Conservation (phyloP, 2,329 filamentous ascomycete species). For the Graphiopsis chlorocephala region DNA sequence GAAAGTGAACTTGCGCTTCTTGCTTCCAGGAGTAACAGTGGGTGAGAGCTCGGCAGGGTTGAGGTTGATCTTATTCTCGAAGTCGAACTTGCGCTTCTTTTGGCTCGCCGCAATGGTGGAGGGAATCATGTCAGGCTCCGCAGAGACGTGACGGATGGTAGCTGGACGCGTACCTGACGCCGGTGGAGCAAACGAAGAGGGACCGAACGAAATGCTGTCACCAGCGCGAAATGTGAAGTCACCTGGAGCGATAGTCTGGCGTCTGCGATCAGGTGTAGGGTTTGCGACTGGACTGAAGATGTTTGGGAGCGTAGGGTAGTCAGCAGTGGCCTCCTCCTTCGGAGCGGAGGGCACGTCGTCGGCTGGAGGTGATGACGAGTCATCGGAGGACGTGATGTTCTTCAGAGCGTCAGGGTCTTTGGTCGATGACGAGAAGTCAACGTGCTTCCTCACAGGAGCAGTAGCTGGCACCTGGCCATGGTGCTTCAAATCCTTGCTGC, state of each 20-base stretch:
- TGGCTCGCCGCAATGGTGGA: constrained; percentile 38
- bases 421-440: constrained; percentile 71
- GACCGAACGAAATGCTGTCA: constrained; percentile 44
- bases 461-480: constrained; percentile 53
- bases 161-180: constrained; percentile 34
- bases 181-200: constrained; percentile 29
- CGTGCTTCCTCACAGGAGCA: constrained; percentile 72
- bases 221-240: constrained; percentile 51
- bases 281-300: constrained; percentile 26
- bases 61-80: constrained; percentile 35
- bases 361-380: constrained; percentile 8
- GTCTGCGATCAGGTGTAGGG: constrained; percentile 34
- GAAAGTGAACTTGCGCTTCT: constrained; percentile 46
- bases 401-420: constrained; percentile 31
- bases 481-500: constrained; percentile 21
- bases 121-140: constrained; percentile 27
- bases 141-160: constrained; percentile 46
- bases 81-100: constrained; percentile 47
- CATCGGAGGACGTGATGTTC: constrained; percentile 24
- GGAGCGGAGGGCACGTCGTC: constrained; percentile 9
- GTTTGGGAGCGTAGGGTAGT: constrained; percentile 22
- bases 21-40: constrained; percentile 27
- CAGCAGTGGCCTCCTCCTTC: constrained; percentile 14
- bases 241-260: constrained; percentile 36
- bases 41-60: constrained; percentile 20